Base-by-base conservation (phyloP, 495 filamentous ascomycete genomes). In the Tuber borchii region DNA sequence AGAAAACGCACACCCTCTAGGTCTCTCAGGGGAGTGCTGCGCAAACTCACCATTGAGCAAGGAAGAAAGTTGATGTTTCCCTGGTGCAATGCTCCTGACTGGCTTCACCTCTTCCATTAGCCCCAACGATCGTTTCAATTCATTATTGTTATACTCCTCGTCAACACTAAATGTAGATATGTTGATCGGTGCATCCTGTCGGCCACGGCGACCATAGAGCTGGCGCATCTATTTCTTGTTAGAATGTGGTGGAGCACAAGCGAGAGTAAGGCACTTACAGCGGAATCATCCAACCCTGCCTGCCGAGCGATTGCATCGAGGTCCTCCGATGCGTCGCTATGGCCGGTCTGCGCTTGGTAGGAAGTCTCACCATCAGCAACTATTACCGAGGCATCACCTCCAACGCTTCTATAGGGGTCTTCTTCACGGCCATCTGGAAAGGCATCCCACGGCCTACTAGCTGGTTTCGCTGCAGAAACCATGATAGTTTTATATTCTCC, bases 141-240 rank as follows among this genome's bases (percentile, higher is more conserved):
- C 81, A 76, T 83, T 83, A 70, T 79, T 78, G n/a, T 77, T 78
- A 73, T 83, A 83, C 71, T 83, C 82, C 22, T 77, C 77, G 37
- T 83, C 81, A n/a, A 83, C 82, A 51, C 81, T 81, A 43, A 83
- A 83, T 20, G 78, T 83, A 6, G 75, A 75, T 43, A 83, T 78
- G 70, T 77, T 81, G 48, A 83, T 79, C 20, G 75, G 79, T 19
- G n/a, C 48, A 40, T 76, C 75, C 26, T 71, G 72, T 19, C 76
- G 76, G n/a, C 82, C 81, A 37, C 78, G 81, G 22, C 81, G 80
- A 12, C 82, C 81, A 56, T 82, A 82, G 22, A 82, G 77, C 69
- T 82, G 81, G n/a, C 81, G 80, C 81, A 82, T 82, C 80, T 82
- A 20, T 68, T 75, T 12, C 74, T 44, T 44, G 40, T 43, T 22